A percentile compares a stretch with the other conserved stretches of the same genome.
phyloP scores from a whole-genome alignment of 1,284 basidiomycete genomes.

The Flammula alnicola region DNA sequence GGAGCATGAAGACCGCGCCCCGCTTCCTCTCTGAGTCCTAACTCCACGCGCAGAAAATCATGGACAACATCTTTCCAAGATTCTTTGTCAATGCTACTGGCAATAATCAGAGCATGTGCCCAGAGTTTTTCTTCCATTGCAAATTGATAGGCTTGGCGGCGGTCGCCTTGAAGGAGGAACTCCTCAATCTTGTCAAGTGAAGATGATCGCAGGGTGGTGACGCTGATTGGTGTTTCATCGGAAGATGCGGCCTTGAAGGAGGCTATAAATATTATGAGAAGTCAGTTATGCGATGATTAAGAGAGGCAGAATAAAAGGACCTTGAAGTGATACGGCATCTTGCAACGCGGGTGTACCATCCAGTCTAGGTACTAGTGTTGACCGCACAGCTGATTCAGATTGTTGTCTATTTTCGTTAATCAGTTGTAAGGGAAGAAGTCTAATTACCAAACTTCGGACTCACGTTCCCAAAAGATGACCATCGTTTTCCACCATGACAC shows the following conservation, averaged over 20 bases:
- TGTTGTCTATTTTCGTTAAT: slow-evolving; percentile 54
- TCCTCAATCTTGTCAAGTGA: slow-evolving; percentile 81
- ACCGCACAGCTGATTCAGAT: slow-evolving; percentile 63
- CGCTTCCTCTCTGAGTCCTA: slow-evolving; percentile 51
- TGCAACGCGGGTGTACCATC: slow-evolving; percentile 29
- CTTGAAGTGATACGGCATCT: slow-evolving; percentile 27
- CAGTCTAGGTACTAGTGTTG: slow-evolving; percentile 67
- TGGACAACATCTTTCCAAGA: slow-evolving; percentile 91
- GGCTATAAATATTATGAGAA: slow-evolving; percentile 12
- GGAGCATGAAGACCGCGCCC: slow-evolving; percentile 13
- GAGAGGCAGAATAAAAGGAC: slow-evolving; percentile 6
- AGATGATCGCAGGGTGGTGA: slow-evolving; percentile 57
- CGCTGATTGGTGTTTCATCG: slow-evolving; percentile 50
- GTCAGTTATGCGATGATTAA: background rate
- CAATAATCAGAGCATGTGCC: slow-evolving; percentile 96
- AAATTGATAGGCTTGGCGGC: slow-evolving; percentile 85
- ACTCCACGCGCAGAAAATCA: slow-evolving; percentile 85
- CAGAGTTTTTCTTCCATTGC: slow-evolving; percentile 90
- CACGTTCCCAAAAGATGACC: slow-evolving; percentile 87
- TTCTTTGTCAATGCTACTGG: slow-evolving; percentile 92
- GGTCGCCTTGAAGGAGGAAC: slow-evolving; percentile 83
- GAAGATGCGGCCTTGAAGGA: slow-evolving; percentile 25
- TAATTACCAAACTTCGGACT: slow-evolving; percentile 42
- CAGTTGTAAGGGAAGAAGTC: slow-evolving; percentile 15
- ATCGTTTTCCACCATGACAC: slow-evolving; percentile 84